Base-by-base conservation (phyloP, 805 yeast species). In the Ogataea nonfermentans region DNA sequence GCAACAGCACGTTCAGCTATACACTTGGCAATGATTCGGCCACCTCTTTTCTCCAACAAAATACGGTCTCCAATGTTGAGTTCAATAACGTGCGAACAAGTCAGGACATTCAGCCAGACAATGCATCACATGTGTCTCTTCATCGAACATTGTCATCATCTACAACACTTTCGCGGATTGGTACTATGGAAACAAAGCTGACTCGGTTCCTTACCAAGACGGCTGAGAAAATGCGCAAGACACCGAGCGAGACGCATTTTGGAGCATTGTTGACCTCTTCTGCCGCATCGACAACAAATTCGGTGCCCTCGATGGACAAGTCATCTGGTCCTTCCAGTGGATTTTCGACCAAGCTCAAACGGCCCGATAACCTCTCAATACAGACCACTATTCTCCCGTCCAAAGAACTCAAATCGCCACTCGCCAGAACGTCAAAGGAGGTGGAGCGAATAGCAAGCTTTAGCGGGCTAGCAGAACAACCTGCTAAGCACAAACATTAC, bases 51-150 rank as follows among this genome's bases (percentile, higher is more conserved):
- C 23, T 50, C 9, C 46, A 51, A 37, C 47, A 55, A 46, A 42
- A 53, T 43, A 42, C 56, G 5, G 52, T 50, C 14, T 46, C 61
- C 11, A 57, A 53, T 36, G 66, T 62, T n/a, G 67, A 61, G 38
- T 62, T 62, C 46, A 61, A 52, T 34, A 62, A 62, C 40, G 58
- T 61, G 5, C 40, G 62, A 13, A 24, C 52, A 9, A 48, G 51
- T 29, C 28, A 41, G 11, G 55, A 41, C 19, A 29, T 17, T 12
- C 38, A 19, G 9, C 30, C 29, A 15, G 46, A 37, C 11, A n/a
- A 32, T 6, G 6, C 29, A 14, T 13, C 29, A 6, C 32, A 25
- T 9, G 35, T 37, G 5, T 44, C 48, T 2, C 24, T 52, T 15
- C 45, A 50, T n/a, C 44, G 54, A 12, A 41, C 55, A 6, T 20